phyloP scores from a whole-genome alignment of 2,329 filamentous ascomycete genomes.

The Graphium sp. region DNA sequence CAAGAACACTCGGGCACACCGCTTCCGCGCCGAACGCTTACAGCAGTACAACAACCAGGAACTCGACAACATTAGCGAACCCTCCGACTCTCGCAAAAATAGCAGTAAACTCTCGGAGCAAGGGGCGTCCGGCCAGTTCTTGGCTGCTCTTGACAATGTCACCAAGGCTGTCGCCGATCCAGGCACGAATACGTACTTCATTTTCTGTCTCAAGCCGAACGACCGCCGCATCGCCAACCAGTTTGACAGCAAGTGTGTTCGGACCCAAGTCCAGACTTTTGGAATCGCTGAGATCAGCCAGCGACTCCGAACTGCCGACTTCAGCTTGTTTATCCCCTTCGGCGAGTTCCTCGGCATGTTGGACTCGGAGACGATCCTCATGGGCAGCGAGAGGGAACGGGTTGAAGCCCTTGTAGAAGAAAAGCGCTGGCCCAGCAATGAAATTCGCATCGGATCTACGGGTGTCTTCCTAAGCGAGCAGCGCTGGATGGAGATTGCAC shows the following conservation, averaged over 20 bases:
- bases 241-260: conserved; percentile 96
- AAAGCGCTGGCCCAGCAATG: conserved; percentile 81
- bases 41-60: conserved; percentile 26
- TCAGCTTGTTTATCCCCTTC: conserved; percentile 89
- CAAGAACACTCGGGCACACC: conserved; percentile 33
- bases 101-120: conserved; percentile 43
- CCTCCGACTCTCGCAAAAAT: conserved; percentile 22
- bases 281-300: conserved; percentile 96
- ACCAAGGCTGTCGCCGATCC: conserved; percentile 69
- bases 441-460: conserved; percentile 78
- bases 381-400: conserved; percentile 86
- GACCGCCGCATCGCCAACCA: conserved; percentile 95
- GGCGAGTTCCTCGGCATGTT: conserved; percentile 85
- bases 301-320: conserved; percentile 79
- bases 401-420: conserved; percentile 83
- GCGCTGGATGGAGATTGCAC: conserved; percentile 84
- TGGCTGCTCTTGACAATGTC: conserved; percentile 78
- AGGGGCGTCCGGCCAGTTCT: conserved; percentile 82
- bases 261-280: conserved; percentile 84
- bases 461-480: conserved; percentile 91
- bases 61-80: conserved; percentile 30
- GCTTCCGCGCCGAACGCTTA: conserved; percentile 17
- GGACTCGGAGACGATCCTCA: conserved; percentile 67
- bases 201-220: conserved; percentile 95
- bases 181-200: conserved; percentile 84